Percentiles rank a stretch among this genome's conserved stretches.
phyloP scores from a whole-genome alignment of 2,329 filamentous ascomycete genomes.

The Penicillium sp. region DNA sequence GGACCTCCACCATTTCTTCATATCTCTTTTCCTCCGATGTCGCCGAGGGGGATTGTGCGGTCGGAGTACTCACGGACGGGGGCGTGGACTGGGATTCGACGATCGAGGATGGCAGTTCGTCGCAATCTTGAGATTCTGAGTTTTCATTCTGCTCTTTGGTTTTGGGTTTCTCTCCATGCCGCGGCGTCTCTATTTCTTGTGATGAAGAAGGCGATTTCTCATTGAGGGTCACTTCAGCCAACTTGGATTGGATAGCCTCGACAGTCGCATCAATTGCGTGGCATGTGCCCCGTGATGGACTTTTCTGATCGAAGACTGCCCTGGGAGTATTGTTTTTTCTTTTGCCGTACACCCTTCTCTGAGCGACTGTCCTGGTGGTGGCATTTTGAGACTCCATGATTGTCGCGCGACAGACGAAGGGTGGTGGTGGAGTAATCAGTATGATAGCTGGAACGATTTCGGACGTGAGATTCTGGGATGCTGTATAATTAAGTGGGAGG shows the following conservation, averaged over 20 bases:
- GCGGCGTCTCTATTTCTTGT: not conserved
- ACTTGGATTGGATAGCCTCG: slow-evolving; percentile 29
- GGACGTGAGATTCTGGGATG: not conserved
- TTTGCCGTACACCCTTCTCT: slow-evolving; percentile 43
- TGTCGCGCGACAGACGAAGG: slow-evolving; percentile 22
- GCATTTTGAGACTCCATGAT: slow-evolving; percentile 24
- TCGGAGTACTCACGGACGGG: not conserved
- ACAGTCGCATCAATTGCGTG: slow-evolving; percentile 16
- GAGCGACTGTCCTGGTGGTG: slow-evolving; percentile 30
- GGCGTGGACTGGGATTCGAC: not conserved
- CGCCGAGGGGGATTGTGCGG: slow-evolving; percentile 3
- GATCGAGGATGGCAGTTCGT: not conserved
- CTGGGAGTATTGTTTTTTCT: slow-evolving; percentile 37
- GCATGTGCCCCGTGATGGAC: slow-evolving; percentile 21
- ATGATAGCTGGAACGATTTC: slow-evolving; percentile 6
- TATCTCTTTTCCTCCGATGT: slow-evolving; percentile 12
- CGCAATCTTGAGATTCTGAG: not conserved
- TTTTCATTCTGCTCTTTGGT: not conserved
- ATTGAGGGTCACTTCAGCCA: slow-evolving; percentile 33
- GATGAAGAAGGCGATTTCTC: slow-evolving; percentile 13
- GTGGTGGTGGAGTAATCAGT: slow-evolving; percentile 17
- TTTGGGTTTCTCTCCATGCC: not conserved
- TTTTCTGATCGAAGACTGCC: slow-evolving; percentile 41
- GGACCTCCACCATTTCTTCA: slow-evolving; percentile 36
- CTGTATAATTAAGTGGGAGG: not conserved